Evolutionary conservation across 2,329 filamentous ascomycete genomes (phyloP).

Genomic region (Claviceps capensis): DNA sequence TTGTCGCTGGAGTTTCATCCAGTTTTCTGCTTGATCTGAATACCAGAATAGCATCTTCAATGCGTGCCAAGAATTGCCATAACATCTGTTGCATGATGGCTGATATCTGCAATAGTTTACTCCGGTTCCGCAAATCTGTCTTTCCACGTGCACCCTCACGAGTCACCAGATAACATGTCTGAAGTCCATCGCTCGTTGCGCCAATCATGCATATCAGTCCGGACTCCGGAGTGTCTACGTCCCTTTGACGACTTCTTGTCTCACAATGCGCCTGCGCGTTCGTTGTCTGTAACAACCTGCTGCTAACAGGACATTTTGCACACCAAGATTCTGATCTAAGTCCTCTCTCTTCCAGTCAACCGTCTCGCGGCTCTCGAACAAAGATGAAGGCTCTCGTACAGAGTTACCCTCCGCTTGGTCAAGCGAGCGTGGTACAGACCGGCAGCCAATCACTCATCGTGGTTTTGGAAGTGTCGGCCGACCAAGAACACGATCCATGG

Average conservation of each 20-base stretch:
- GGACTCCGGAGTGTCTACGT: not conserved
- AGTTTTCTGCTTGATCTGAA: too few species aligned
- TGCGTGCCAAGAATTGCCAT: too few species aligned
- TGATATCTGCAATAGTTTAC: too few species aligned
- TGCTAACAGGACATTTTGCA: not conserved
- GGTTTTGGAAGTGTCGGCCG: constrained; percentile 50
- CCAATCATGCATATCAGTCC: not conserved
- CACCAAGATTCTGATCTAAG: not conserved
- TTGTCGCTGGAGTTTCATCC: not conserved
- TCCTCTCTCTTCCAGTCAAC: not conserved
- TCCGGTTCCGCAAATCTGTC: too few species aligned
- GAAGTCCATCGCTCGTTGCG: not conserved
- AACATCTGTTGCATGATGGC: too few species aligned
- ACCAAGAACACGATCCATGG: constrained; percentile 45
- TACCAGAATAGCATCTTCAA: too few species aligned
- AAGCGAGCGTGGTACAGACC: constrained; percentile 48
- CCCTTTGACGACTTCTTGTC: not conserved
- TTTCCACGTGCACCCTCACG: too few species aligned
- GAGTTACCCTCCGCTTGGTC: constrained; percentile 59
- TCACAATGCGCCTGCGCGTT: not conserved
- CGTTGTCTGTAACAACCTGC: not conserved
- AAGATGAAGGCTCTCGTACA: constrained; percentile 27
- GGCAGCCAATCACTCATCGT: constrained; percentile 47
- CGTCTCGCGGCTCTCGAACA: not conserved
- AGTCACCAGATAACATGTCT: too few species aligned